Conservation (phyloP, 139 green algal species). For the Chlorella sorokiniana region DNA sequence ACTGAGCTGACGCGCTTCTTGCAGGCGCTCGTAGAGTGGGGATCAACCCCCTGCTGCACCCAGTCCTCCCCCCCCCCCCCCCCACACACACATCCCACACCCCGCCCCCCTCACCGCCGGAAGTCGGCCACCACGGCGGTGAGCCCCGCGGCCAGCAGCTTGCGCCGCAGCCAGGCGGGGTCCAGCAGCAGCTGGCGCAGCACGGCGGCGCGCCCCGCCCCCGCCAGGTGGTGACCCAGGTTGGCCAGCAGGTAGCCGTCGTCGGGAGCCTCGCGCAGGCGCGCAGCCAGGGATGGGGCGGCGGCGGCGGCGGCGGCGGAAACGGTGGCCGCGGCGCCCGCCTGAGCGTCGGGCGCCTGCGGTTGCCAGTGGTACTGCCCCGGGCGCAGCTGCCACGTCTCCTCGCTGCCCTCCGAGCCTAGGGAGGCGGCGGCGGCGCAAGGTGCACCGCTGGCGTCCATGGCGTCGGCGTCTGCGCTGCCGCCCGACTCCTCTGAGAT, state of each 20-base stretch:
- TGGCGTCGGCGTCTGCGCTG: neutral
- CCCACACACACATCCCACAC: neutral
- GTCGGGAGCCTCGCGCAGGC: constrained; percentile 48
- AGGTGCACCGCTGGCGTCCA: constrained; percentile 17
- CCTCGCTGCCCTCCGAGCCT: neutral
- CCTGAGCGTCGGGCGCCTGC: neutral
- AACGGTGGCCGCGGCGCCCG: too few relatives aligned
- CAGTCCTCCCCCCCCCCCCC: neutral
- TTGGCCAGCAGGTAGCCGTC: constrained; percentile 82
- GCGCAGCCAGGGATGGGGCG: neutral
- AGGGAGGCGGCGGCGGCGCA: neutral
- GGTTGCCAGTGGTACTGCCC: neutral
- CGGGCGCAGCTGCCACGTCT: neutral
- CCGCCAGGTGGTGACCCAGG: constrained; percentile 72
- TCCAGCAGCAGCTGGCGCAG: constrained; percentile 65
- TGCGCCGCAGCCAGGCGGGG: constrained; percentile 77
- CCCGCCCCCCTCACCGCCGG: constrained; percentile 43
- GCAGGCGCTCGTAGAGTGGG: neutral
- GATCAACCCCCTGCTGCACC: neutral
- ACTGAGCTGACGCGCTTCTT: too few relatives aligned
- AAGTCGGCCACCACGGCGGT: constrained; percentile 78
- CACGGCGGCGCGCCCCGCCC: constrained; percentile 41
- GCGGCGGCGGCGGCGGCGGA: too few relatives aligned
- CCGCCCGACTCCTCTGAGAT: neutral
- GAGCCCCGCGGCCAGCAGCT: constrained; percentile 74